phyloP scores from a whole-genome alignment of 208 protist species.

The Trypanosoma melophagium region DNA sequence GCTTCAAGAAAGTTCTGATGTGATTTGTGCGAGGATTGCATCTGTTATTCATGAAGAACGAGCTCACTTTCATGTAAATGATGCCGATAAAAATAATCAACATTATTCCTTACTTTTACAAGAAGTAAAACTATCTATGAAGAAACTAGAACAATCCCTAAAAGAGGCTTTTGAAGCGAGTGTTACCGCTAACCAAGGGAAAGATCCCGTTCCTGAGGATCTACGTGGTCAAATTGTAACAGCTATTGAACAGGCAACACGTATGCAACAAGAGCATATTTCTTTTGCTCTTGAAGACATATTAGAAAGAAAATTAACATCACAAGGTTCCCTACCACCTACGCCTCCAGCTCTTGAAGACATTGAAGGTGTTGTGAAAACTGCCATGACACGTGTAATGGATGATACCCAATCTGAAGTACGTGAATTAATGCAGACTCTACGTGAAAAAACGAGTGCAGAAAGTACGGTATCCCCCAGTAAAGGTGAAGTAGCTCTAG shows the following conservation, averaged over 20 bases:
- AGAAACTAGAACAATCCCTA: conserved; percentile 21
- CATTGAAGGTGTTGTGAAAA: conserved; percentile 14
- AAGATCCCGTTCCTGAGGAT: conserved; percentile 16
- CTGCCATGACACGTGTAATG: conserved; percentile 13
- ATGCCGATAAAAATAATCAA: neutral
- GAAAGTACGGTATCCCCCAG: neutral
- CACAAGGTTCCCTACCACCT: neutral
- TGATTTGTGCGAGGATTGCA: conserved; percentile 23
- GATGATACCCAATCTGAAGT: conserved; percentile 21
- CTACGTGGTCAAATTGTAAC: conserved; percentile 36
- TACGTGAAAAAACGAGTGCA: neutral
- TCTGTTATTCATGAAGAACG: conserved; percentile 20
- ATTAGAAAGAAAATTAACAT: conserved; percentile 15
- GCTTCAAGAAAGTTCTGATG: conserved; percentile 24
- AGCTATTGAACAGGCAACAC: conserved; percentile 49
- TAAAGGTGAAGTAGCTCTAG: conserved; percentile 1
- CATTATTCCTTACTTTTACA: neutral
- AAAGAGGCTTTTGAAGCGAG: conserved; percentile 11
- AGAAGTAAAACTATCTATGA: conserved; percentile 9
- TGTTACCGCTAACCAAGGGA: neutral
- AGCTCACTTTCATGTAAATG: neutral
- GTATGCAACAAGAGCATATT: conserved; percentile 56
- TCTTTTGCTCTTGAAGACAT: conserved; percentile 35
- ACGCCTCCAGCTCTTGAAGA: neutral
- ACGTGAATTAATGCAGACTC: conserved; percentile 1